A percentile compares a stretch with the other conserved stretches of the same genome.
Evolutionary conservation across 1,284 basidiomycete species (phyloP).

Genomic region (Ceratobasidium sp.): DNA sequence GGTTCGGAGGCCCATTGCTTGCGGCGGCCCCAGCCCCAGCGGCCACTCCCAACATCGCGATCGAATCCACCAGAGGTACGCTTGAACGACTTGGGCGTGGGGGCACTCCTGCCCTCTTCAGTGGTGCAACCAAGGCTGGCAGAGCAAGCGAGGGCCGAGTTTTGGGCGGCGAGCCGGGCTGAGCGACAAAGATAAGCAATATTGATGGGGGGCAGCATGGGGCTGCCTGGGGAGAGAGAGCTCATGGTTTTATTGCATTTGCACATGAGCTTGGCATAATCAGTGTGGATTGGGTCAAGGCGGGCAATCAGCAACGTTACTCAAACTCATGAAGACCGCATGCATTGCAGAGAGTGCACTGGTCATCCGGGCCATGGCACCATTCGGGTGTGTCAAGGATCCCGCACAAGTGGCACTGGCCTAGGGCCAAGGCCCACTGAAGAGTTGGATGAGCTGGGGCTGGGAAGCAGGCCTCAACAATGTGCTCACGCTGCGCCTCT

Average conservation of each 20-base stretch:
- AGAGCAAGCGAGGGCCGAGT: slow-evolving; percentile 35
- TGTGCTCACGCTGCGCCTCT: slow-evolving; percentile 48
- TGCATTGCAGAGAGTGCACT: slow-evolving; percentile 50
- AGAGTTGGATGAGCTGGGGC: slow-evolving; percentile 3
- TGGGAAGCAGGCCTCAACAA: neutral
- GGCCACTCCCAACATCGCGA: neutral
- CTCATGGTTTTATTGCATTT: slow-evolving; percentile 41
- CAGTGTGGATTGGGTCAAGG: slow-evolving; percentile 27
- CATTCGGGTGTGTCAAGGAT: slow-evolving; percentile 50
- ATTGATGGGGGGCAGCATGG: slow-evolving; percentile 28
- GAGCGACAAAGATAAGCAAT: slow-evolving; percentile 34
- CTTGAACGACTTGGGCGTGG: neutral
- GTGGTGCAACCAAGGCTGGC: neutral
- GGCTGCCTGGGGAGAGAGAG: slow-evolving; percentile 6
- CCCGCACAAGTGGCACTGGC: slow-evolving; percentile 47
- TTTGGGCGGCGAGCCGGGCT: slow-evolving; percentile 32
- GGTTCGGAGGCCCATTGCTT: neutral
- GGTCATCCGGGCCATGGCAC: slow-evolving; percentile 50
- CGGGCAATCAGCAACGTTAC: neutral
- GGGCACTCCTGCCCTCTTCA: neutral
- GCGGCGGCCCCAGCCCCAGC: slow-evolving; percentile 24
- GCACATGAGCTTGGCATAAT: slow-evolving; percentile 49
- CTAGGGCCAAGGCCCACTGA: slow-evolving; percentile 46
- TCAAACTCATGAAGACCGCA: slow-evolving; percentile 49
- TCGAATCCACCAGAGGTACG: neutral